Evolutionary conservation across 306 rosid genomes (phyloP).

Genomic region (Vicia sativa): DNA sequence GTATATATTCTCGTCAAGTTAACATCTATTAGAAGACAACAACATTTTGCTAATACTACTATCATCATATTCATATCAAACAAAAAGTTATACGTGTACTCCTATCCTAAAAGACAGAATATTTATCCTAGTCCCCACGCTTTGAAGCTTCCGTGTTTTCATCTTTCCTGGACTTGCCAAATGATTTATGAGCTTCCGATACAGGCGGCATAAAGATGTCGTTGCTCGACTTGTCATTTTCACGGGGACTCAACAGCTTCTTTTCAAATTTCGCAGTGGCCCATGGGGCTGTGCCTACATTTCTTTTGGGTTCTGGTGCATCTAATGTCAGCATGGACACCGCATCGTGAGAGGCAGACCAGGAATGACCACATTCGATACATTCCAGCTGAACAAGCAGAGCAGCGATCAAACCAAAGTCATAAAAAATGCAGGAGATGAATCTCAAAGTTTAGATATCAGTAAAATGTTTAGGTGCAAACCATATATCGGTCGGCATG

Average conservation of each 20-base stretch:
- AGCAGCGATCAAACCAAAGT: constrained; percentile 22
- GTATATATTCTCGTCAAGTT: background rate
- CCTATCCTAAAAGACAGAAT: background rate
- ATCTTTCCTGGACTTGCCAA: constrained; percentile 61
- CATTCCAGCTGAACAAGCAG: constrained; percentile 84
- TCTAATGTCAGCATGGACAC: constrained; percentile 74
- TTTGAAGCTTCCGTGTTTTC: constrained; percentile 46
- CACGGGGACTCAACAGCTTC: constrained; percentile 73
- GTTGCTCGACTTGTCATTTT: constrained; percentile 50
- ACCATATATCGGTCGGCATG: constrained; percentile 86
- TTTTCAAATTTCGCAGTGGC: constrained; percentile 96
- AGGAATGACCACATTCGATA: constrained; percentile 74
- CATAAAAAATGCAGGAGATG: constrained; percentile 10
- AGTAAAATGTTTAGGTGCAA: constrained; percentile 14
- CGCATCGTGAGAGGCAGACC: constrained; percentile 88
- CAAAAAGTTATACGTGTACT: background rate
- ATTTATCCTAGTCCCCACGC: constrained; percentile 44
- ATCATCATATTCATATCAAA: background rate
- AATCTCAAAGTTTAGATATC: constrained; percentile 15
- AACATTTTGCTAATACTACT: background rate
- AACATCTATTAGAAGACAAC: background rate
- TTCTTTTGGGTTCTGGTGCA: constrained; percentile 52
- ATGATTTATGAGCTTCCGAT: constrained; percentile 66
- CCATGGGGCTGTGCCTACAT: constrained; percentile 78
- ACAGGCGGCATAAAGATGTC: constrained; percentile 60